These are phyloP conservation scores for Tetrahymena thermophila DNA, from an alignment of 73 alveolate genomes.

Conservation along the genomic window DNA sequence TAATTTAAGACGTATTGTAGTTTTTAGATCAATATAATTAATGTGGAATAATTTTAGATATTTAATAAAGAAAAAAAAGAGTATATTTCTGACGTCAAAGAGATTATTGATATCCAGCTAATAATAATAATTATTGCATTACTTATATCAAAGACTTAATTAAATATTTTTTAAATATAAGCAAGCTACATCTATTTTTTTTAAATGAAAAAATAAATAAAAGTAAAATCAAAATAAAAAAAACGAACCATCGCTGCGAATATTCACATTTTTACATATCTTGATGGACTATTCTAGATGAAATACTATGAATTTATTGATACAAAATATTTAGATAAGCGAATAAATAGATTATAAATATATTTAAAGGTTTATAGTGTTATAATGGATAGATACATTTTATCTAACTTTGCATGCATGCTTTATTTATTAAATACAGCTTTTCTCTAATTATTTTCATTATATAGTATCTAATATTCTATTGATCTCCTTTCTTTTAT, in stretches of 20 bases:
- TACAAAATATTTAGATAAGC: neutral
- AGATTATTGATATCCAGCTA: neutral
- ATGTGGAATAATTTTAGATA: neutral
- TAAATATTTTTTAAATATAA: too few species aligned
- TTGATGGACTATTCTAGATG: neutral
- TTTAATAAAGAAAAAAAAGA: neutral
- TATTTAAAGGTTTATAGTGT: neutral
- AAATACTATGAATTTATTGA: neutral
- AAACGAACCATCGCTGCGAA: neutral
- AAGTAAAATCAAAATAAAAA: neutral
- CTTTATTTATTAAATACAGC: neutral
- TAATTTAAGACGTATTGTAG: neutral
- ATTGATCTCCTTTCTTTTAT: neutral
- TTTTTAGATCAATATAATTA: neutral
- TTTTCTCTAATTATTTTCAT: neutral
- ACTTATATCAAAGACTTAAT: neutral
- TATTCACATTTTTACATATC: neutral
- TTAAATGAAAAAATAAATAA: neutral
- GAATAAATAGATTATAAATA: neutral
- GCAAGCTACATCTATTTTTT: neutral
- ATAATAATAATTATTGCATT: neutral
- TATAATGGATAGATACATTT: neutral
- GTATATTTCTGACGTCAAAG: neutral
- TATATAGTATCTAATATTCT: neutral
- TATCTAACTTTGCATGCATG: neutral